phyloP scores from a whole-genome alignment of 2,329 filamentous ascomycete species.

The Colletotrichum viniferum region DNA sequence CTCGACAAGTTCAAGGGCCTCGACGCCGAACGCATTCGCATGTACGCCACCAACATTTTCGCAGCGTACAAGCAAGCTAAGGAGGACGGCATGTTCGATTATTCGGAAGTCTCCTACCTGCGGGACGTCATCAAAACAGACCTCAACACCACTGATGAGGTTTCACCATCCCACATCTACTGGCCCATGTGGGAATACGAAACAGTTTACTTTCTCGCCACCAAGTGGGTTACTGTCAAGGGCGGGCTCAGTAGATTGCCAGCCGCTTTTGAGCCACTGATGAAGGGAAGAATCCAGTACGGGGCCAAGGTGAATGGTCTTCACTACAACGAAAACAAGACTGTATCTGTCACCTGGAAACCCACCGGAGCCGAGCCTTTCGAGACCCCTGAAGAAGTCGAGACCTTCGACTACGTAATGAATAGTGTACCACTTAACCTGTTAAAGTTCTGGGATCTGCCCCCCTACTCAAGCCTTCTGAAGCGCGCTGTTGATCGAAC shows the following conservation, averaged over 20 bases:
- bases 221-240: slow-evolving; percentile 31
- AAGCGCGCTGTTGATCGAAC: slow-evolving; percentile 28
- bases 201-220: slow-evolving; percentile 29
- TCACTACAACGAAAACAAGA: slow-evolving; percentile 24
- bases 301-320: slow-evolving; percentile 27
- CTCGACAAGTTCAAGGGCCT: slow-evolving; percentile 31
- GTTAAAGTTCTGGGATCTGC: slow-evolving; percentile 40
- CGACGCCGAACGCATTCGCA: slow-evolving; percentile 22
- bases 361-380: slow-evolving; percentile 25
- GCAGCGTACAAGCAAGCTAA: slow-evolving; percentile 32
- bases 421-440: slow-evolving; percentile 41
- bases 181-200: slow-evolving; percentile 36
- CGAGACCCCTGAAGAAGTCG: slow-evolving; percentile 24
- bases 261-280: slow-evolving; percentile 36
- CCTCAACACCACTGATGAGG: slow-evolving; percentile 40
- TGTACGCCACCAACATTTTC: slow-evolving; percentile 31
- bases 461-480: slow-evolving; percentile 34
- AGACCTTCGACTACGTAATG: slow-evolving; percentile 40
- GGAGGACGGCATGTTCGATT: slow-evolving; percentile 32
- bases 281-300: slow-evolving; percentile 28
- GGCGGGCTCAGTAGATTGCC: slow-evolving; percentile 38
- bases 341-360: slow-evolving; percentile 23
- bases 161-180: slow-evolving; percentile 26
- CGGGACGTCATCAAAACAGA: slow-evolving; percentile 37
- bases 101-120: slow-evolving; percentile 33